These are phyloP conservation scores for Trifolium repens DNA, from an alignment of 306 rosid genomes.

Conservation along the genomic window DNA sequence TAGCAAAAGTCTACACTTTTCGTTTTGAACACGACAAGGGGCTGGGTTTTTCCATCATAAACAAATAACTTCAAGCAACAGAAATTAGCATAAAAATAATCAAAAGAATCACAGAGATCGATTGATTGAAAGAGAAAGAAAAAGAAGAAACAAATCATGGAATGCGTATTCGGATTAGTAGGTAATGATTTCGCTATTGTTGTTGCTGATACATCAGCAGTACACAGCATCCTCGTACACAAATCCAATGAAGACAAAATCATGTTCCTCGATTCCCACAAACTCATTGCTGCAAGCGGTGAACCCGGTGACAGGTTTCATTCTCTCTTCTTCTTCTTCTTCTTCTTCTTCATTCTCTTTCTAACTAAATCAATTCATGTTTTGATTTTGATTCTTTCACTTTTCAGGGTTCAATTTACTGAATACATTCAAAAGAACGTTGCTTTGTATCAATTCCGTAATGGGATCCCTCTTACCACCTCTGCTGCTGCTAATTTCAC, in stretches of 20 bases:
- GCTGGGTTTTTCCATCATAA: too few species aligned
- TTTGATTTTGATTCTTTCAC: not conserved
- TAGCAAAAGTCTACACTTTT: not conserved
- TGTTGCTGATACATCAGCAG: constrained; percentile 91
- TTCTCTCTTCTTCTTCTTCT: not conserved
- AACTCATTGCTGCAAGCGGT: constrained; percentile 95
- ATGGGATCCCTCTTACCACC: constrained; percentile 42
- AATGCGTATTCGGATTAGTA: constrained; percentile 82
- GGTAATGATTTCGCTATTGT: constrained; percentile 82
- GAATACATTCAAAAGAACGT: constrained; percentile 45
- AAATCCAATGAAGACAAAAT: constrained; percentile 97
- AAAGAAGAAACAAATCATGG: constrained; percentile 49
- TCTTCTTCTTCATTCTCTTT: constrained; percentile 5
- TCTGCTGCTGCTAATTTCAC: constrained; percentile 47
- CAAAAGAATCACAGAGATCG: too few species aligned
- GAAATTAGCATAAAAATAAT: too few species aligned
- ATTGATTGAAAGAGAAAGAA: too few species aligned
- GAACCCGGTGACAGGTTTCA: constrained; percentile 90
- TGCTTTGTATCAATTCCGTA: constrained; percentile 42
- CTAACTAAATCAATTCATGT: not conserved
- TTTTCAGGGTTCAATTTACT: constrained; percentile 41
- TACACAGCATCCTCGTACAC: constrained; percentile 91
- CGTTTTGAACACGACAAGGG: too few species aligned
- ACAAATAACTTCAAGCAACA: too few species aligned
- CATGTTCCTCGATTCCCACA: constrained; percentile 96